Percentiles rank a stretch among this genome's conserved stretches.
Evolutionary conservation across 2,329 filamentous ascomycete genomes (phyloP).

Genomic region (Tolypocladium paradoxum): DNA sequence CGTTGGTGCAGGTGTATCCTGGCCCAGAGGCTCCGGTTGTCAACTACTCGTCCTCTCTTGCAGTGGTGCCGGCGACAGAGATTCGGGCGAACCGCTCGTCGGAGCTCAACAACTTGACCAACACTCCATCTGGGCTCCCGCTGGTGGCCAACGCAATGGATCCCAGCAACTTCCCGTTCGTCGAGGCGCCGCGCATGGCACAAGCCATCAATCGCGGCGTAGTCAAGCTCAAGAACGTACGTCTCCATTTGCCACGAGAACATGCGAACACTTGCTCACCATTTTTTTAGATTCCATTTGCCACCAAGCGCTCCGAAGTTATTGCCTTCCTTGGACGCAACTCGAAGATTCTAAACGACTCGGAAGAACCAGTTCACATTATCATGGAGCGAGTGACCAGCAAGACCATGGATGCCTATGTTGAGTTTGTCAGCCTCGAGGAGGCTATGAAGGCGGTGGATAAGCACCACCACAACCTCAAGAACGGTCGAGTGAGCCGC

Average conservation of each 20-base stretch:
- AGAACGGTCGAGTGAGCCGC: constrained; percentile 31
- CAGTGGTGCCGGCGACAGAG: background rate
- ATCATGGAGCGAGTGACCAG: constrained; percentile 53
- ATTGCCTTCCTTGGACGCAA: constrained; percentile 49
- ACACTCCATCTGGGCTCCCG: constrained; percentile 22
- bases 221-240: constrained; percentile 39
- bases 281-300: constrained; percentile 42
- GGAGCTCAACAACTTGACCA: constrained; percentile 25
- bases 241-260: constrained; percentile 11
- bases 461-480: constrained; percentile 28
- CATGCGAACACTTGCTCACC: constrained; percentile 1
- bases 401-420: constrained; percentile 52
- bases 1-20: background rate
- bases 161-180: constrained; percentile 34
- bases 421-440: constrained; percentile 42
- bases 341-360: constrained; percentile 42
- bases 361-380: constrained; percentile 47
- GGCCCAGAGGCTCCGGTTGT: background rate
- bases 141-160: constrained; percentile 23
- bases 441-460: constrained; percentile 45
- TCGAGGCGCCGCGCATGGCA: constrained; percentile 24
- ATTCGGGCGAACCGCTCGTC: constrained; percentile 21
- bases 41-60: background rate
- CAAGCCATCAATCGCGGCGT: constrained; percentile 28
- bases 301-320: constrained; percentile 40